Base-by-base conservation (phyloP, 495 filamentous ascomycete genomes). In the Viridothelium virens region DNA sequence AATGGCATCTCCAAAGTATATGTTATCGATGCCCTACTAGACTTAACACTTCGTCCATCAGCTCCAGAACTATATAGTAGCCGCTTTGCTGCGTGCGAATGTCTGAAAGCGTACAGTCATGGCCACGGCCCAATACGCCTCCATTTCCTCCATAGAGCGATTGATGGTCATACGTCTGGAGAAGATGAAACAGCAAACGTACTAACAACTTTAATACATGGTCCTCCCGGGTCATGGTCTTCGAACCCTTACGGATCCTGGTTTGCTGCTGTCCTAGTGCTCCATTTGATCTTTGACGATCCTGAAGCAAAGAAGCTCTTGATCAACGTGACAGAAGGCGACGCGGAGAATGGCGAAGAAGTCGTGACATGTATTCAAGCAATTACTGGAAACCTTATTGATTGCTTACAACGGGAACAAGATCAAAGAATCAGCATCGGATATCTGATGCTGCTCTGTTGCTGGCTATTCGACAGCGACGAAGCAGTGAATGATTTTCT, bases 401-500 rank as follows among this genome's bases (percentile, higher is more conserved):
- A 83, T 67, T 87, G 83, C 18, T 78, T 92, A 66, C 87, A 89
- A 73, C 84, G 86, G 64, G 82, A 82, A 10, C 88, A 91, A 38
- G 95, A 97, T 73, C 86, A 91, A 65, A 82, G 93, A 63, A 84
- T 96, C 65, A 83, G 87, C 9, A 83, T 96, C 61, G 95, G 89
- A 18, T 96, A 97, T 72, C 76, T 96, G 48, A 96, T 96, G 90
- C 76, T 97, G 14, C 81, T 98, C n/a, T 89, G 89, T 66, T 88
- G 89, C 41, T 96, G 91, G 90, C 80, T 98, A 16, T 98, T 90
- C 72, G 94, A 97, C 69, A 92, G 97, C 70, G 86, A 89, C 2
- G 87, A 91, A 71, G 94, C 86, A 2, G 91, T 97, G 3, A 91
- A 97, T 74, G 92, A 97, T 74, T 91, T 99, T 68, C 82, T 99